Base-by-base conservation (phyloP, 2,329 filamentous ascomycete genomes). In the Aaosphaeria pasadenensis region DNA sequence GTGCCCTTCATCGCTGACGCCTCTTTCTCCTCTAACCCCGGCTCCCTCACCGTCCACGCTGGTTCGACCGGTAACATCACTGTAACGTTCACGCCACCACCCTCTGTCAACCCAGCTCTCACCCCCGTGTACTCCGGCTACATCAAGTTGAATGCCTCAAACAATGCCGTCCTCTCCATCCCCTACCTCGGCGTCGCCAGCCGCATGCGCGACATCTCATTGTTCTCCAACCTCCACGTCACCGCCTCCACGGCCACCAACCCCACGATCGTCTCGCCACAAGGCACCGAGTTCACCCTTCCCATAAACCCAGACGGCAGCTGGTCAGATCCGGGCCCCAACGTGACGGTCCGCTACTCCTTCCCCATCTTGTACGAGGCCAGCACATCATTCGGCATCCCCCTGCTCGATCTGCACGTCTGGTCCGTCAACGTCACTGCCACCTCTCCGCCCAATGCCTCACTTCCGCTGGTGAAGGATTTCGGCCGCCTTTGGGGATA, bases 71-170 rank as follows among this genome's bases (percentile, higher is more conserved):
- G 52, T 6, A 45, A 46, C 28, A 43, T 53, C 38, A 55, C 54
- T 7, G 47, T 51, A 41, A 53, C 52, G 29, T 51, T 51, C 43
- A 56, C 57, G 11, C 60, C 59, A 3, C 57, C 58, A 13, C 39
- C 55, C n/a, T 48, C 51, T 28, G 42, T 59, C 44, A 57, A 62
- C 38, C 49, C 49, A 5, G 55, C 53, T 5, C 42, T 55, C 5
- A 46, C 61, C 6, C 56, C 59, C 6, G 51, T 62, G 5, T 61
- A 62, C 49, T 55, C 54, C 11, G 59, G 59, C 44, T 61, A 48
- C 40, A 49, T 63, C 30, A 46, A 47, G 9, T 5, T 58, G 3
- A 51, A 43, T 35, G 35, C 46, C 11, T 35, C 39, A 24, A 40
- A 33, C 28, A 47, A 49, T 36, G 44, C 48, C n/a, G 48, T 49